Evolutionary conservation across 2,329 filamentous ascomycete species (phyloP), one percentile per base, ranked within the genome.

Genomic region (Neofusicoccum sp.): DNA sequence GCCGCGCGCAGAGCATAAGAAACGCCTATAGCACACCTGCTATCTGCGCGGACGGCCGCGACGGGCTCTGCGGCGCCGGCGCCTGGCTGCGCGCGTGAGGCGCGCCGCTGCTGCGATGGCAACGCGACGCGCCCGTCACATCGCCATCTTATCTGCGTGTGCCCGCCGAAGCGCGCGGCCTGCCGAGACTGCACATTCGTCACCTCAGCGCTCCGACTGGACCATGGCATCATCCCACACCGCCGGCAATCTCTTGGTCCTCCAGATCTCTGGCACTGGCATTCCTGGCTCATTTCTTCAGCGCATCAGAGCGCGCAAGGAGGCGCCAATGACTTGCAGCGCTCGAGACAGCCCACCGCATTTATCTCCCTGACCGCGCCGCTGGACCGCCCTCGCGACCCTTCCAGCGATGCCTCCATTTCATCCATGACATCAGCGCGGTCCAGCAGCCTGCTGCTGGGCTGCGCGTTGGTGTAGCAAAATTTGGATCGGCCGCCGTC

Each of bases 161-260:
- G n/a, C 12, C 50, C 29, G 39, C 54, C 54, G 54, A 36, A 58
- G 54, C 54, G 54, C 41, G 54, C 54, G 54, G n/a, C n/a, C 39
- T 58, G 54, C 54, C 54, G 54, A 58, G 54, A 58, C 54, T 36
- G 22, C 28, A 28, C 16, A 12, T 28, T 43, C 52, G 37, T 56
- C 52, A 56, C 37, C 12, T 31, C 52, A 33, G 37, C 36, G 4
- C 22, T 31, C 52, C 37, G 52, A 41, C 52, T 56, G 52, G 52
- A 12, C 39, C 14, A 34, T 58, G 39, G 29, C 54, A n/a, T 22
- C 36, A 16, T 34, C 31, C 4, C 48, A 50, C 14, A 50, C 31
- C 31, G 22, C 22, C 22, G 22, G 22, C 22, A 22, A 22, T 22
- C 22, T 22, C 22, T 22, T 22, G 22, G 22, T 22, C 22, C 22